Evolutionary conservation across 1,284 basidiomycete genomes (phyloP), one percentile per base, ranked within the genome.

Genomic region (Kalmanozyma brasiliensis): DNA sequence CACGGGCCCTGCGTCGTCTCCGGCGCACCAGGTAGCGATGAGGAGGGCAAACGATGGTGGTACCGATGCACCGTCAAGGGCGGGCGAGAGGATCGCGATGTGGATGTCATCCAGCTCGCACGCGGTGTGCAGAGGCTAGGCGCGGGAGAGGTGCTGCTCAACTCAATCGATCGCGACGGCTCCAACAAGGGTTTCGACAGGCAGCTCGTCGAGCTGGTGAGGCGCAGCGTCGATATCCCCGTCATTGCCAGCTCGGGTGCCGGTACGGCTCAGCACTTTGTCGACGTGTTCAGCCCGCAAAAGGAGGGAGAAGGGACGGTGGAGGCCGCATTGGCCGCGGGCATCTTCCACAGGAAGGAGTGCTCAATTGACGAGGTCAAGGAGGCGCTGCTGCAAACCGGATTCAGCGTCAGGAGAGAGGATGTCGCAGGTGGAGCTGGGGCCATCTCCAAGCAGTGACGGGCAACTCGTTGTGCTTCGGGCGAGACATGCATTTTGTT

Each of bases 41-140:
- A 82, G 19, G 81, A 82, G 16, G 81, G 87, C 57, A 90, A 89
- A 55, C 89, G 90, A 82, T 84, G 96, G 94, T 98, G 95, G 95
- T 99, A 99, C 84, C 92, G 94, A 80, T 98, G 95, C 83, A 98
- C 96, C 13, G 91, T 97, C 51, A 92, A 90, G 7, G 95, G 96
- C 43, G 96, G 96, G 16, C 88, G 96, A 34, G 91, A 93, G 79
- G 82, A 86, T 34, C 87, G 94, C n/a, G 89, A 89, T 51, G 83
- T 99, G n/a, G 96, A 96, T 19, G 96, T 90, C 17, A 88, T 94
- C 19, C 90, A 98, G 84, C 88, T 99, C 17, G 93, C 93, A 2
- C 86, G 88, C 47, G 96, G 94, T 20, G 93, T 90, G 17, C 92
- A 96, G 83, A 84, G 84, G 22, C 87, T 99, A 17, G 96, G 96